Base-by-base conservation (phyloP, 495 filamentous ascomycete species). In the Pyronema omphalodes region DNA sequence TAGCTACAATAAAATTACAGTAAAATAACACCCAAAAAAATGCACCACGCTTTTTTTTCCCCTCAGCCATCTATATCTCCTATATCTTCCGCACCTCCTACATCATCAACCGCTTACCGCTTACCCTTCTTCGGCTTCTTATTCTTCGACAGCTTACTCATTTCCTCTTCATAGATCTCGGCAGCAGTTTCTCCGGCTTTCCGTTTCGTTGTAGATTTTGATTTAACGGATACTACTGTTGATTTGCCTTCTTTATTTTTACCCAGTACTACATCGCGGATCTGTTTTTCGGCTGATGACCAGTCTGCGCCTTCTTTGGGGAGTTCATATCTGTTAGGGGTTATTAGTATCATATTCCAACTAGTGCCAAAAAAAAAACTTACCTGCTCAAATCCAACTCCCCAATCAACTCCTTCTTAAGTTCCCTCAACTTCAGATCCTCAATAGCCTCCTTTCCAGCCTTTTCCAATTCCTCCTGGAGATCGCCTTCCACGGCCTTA, bases 391-490 rank as follows among this genome's bases (percentile, higher is more conserved):
- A 71, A 35, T 88, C 88, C 43, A 96, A 69, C 57, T 86, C 79
- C 71, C 94, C 83, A 57, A 95, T 93, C 56, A 96, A 68, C 53
- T 83, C 83, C 60, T 81, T 77, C 68, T 89, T 84, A 70, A 84
- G 84, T 54, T 71, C 70, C 23, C 44, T 66, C 68, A 80, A 77
- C 58, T 77, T 74, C 64, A 52, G 50, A 47, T 76, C 80, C 36
- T 70, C 70, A 58, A 88, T 65, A 15, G 83, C 74, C 66, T 91
- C 78, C 58, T 88, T 74, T 1, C 83, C 87, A 9, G 81, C 91
- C 59, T 91, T 83, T 48, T 78, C 80, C 35, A 96, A 73, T 64
- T 99, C 93, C 4, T 89, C 86, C n/a, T 85, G 78, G 17, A 95
- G 66, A n/a, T 70, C 69, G 52, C 72, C 73, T n/a, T 80, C 76